Conservation (phyloP, 2,329 filamentous ascomycete species). For the Bipolaris zeicola region DNA sequence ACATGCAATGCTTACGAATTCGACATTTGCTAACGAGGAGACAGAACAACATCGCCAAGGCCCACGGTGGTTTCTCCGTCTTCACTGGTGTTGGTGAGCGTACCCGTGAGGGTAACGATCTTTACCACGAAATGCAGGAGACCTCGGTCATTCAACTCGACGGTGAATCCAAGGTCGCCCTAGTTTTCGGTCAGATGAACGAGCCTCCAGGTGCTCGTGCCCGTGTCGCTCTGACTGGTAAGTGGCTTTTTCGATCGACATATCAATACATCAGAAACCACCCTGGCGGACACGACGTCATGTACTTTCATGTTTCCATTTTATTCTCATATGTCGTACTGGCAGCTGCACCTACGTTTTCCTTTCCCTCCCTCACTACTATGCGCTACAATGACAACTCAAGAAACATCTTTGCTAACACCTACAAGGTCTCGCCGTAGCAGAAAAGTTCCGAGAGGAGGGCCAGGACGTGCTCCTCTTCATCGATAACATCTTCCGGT, state of each 20-base stretch:
- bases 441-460: constrained; percentile 76
- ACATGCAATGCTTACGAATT: neutral
- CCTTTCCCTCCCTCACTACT: neutral
- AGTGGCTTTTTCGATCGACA: neutral
- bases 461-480: constrained; percentile 98
- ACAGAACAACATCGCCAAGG: constrained; percentile 99
- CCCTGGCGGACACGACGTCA: too few relatives aligned
- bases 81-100: constrained; percentile 99
- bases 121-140: constrained; percentile 99
- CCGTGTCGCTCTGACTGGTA: constrained; percentile 95
- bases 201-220: constrained; percentile 99
- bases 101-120: constrained; percentile 99
- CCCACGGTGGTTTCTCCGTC: constrained; percentile 99
- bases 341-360: neutral
- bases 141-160: constrained; percentile 99
- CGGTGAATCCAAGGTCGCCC: constrained; percentile 98
- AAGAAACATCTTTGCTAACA: neutral
- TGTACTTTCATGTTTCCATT: too few relatives aligned
- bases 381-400: neutral
- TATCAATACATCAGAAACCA: too few relatives aligned
- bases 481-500: constrained; percentile 96
- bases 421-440: neutral
- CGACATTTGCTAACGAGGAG: constrained; percentile 30
- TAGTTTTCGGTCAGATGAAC: constrained; percentile 99
- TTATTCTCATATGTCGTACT: too few relatives aligned